These are phyloP conservation scores for Starmera dryadoides DNA, from an alignment of 805 yeast genomes.

Conservation along the genomic window DNA sequence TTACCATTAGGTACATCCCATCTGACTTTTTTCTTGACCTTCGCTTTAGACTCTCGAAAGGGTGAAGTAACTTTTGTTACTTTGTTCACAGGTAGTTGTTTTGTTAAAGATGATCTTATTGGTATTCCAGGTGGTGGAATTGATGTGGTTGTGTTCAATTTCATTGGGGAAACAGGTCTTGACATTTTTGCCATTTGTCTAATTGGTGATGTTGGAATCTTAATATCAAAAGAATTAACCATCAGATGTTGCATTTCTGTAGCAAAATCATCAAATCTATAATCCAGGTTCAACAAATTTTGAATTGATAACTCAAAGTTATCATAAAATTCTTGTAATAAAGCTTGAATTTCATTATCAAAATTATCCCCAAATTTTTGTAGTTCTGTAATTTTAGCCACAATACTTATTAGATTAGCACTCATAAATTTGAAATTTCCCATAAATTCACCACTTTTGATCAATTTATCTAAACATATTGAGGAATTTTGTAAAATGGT, in stretches of 20 bases:
- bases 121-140: constrained; percentile 8
- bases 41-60: constrained; percentile 8
- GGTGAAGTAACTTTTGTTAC: constrained; percentile 13
- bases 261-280: constrained; percentile 28
- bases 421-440: constrained; percentile 14
- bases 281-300: constrained; percentile 25
- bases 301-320: constrained; percentile 13
- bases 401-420: constrained; percentile 6
- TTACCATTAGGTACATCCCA: constrained; percentile 32
- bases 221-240: constrained; percentile 12
- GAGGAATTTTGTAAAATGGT: constrained; percentile 52
- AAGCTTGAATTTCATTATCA: constrained; percentile 12
- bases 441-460: constrained; percentile 21
- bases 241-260: constrained; percentile 12
- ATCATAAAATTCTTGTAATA: constrained; percentile 12
- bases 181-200: constrained; percentile 12
- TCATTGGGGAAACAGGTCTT: constrained; percentile 16
- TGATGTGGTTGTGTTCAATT: constrained; percentile 4
- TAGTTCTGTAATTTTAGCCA: constrained; percentile 9
- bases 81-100: constrained; percentile 8
- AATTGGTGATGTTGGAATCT: constrained; percentile 20
- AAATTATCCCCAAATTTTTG: constrained; percentile 10
- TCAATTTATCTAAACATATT: constrained; percentile 42
- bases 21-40: constrained; percentile 34
- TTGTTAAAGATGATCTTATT: constrained; percentile 17